A percentile compares a stretch with the other conserved stretches of the same genome.
phyloP scores from a whole-genome alignment of 169 alveolate genomes.

The Eimeria falciformis region DNA sequence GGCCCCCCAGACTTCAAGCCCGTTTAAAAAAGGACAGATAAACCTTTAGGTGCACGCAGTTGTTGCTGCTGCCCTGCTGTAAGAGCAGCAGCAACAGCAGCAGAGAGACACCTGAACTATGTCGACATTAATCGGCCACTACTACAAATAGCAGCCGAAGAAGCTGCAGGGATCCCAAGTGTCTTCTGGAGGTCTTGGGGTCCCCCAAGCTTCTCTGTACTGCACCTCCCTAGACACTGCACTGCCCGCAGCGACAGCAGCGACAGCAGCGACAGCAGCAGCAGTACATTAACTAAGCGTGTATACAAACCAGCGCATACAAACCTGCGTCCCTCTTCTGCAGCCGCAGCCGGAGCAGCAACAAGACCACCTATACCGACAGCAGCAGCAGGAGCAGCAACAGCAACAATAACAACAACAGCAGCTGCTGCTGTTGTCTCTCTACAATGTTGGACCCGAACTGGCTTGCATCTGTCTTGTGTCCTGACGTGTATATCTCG shows the following conservation, averaged over 20 bases:
- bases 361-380: not conserved
- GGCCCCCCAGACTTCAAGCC: not conserved
- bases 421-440: not conserved
- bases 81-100: not conserved
- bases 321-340: too few relatives aligned
- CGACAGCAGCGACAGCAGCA: not conserved
- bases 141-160: not conserved
- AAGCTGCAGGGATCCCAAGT: not conserved
- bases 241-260: not conserved
- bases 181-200: not conserved
- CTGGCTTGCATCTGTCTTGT: not conserved
- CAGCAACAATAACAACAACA: not conserved
- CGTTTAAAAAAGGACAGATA: too few relatives aligned
- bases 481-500: not conserved
- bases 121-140: not conserved
- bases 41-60: not conserved
- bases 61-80: not conserved
- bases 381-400: constrained; percentile 16
- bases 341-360: not conserved
- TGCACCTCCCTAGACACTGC: not conserved
- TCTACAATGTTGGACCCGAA: not conserved
- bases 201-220: not conserved
- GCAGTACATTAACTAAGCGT: not conserved
- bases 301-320: too few relatives aligned
- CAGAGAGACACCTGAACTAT: not conserved